Base-by-base conservation (phyloP, 148 eudicot genomes). In the Camellia lanceoleosa region DNA sequence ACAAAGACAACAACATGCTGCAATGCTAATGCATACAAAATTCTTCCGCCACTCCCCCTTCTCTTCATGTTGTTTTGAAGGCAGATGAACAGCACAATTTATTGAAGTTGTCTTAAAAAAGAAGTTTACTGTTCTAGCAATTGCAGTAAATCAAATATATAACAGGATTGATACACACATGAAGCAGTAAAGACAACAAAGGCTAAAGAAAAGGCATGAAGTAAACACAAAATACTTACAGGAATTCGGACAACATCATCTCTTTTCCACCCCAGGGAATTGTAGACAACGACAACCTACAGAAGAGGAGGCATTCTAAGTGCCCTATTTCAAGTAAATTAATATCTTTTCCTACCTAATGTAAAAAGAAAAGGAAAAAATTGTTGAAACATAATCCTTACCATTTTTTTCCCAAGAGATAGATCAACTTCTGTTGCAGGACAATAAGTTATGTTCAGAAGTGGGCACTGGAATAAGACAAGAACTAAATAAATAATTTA, bases 181-280 rank as follows among this genome's bases (percentile, higher is more conserved):
- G 60, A 64, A 18, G 46, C 79, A 64, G 64, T 46, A 30, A 77
- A 20, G 16, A 55, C 66, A 59, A 46, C 55, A 16, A 15, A 76
- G 8, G 47, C 18, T 11, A 20, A 5, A 46, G 44, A 51, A 47
- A 12, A 8, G 46, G 49, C 81, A 61, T 47, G 64, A 41, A 78
- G 54, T 14, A 49, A 79, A 47, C 11, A 11, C 13, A 52, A 78
- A 78, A 61, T 75, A 85, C 98, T 94, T 84, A 96, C 99, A 67
- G 99, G 99, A 71, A 96, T 76, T 79, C 90, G 87, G 14, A 96
- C 85, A 78, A 91, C 85, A 80, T 89, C 93, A 55, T 85, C 87
- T 87, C 97, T 92, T 83, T 85, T 88, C 98, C 98, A 96, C 79
- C 95, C 99, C 72, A 96, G 88, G 82, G 99, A 83, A 77, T 96